These are phyloP conservation scores for Ceratocystis diversiconidia DNA, from an alignment of 2,329 filamentous ascomycete genomes.

Conservation along the genomic window DNA sequence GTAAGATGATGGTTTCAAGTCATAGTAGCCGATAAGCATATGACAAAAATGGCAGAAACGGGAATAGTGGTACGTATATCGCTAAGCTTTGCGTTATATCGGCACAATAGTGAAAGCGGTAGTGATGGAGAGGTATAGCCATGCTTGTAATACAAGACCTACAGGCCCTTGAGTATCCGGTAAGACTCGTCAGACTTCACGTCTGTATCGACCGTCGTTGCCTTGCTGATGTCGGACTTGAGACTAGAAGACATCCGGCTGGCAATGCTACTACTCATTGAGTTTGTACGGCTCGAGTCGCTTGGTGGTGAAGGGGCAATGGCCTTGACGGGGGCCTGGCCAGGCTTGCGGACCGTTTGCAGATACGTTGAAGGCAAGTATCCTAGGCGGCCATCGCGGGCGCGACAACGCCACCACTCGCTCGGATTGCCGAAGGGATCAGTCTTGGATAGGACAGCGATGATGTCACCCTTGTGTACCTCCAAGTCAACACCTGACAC, in stretches of 20 bases:
- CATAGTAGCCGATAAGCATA: background rate
- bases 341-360: conserved; percentile 49
- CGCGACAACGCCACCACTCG: conserved; percentile 94
- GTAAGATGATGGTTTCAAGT: background rate
- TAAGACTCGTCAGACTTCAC: conserved; percentile 15
- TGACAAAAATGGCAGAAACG: background rate
- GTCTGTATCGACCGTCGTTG: conserved; percentile 11
- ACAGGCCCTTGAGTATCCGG: conserved; percentile 15
- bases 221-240: conserved; percentile 16
- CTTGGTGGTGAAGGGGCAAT: conserved; percentile 36
- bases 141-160: background rate
- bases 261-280: conserved; percentile 31
- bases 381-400: conserved; percentile 76
- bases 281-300: conserved; percentile 35
- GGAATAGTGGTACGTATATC: background rate
- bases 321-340: conserved; percentile 31
- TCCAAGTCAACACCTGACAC: conserved; percentile 69
- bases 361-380: conserved; percentile 88
- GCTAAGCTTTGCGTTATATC: background rate
- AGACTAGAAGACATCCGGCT: conserved; percentile 12
- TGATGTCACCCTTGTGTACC: conserved; percentile 88
- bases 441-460: conserved; percentile 82
- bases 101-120: background rate
- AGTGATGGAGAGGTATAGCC: no score
- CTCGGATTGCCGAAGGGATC: conserved; percentile 84